These are phyloP conservation scores for Daedaleopsis sinensis DNA, from an alignment of 768 basidiomycete genomes.

Conservation along the genomic window DNA sequence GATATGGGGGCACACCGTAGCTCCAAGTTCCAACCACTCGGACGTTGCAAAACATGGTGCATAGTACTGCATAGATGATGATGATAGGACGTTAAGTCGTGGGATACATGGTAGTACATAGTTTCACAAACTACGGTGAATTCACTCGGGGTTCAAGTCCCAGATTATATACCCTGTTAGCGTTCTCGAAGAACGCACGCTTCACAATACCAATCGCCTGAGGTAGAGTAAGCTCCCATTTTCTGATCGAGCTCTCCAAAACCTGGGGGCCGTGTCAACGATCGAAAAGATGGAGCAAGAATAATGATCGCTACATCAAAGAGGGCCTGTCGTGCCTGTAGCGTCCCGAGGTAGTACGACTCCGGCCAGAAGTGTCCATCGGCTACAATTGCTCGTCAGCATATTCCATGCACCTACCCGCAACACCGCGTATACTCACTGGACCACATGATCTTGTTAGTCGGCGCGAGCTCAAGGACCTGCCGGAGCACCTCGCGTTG, in stretches of 20 bases:
- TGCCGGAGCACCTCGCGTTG: slow-evolving; percentile 63
- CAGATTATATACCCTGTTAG: slow-evolving; percentile 65
- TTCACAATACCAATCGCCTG: slow-evolving; percentile 58
- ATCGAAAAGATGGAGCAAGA: not conserved
- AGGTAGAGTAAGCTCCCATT: slow-evolving; percentile 53
- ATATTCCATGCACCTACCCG: not conserved
- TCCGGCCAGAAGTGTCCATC: slow-evolving; percentile 82
- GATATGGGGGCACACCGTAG: not conserved
- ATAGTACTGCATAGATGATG: no score
- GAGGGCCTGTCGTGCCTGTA: slow-evolving; percentile 66
- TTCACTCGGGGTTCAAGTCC: slow-evolving; percentile 39
- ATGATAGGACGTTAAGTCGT: no score
- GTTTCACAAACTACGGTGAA: not conserved
- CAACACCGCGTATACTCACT: slow-evolving; percentile 49
- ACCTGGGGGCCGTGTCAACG: slow-evolving; percentile 44
- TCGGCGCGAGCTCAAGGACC: slow-evolving; percentile 71
- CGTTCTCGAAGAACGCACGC: slow-evolving; percentile 65
- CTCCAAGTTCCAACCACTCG: not conserved
- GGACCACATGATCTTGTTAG: slow-evolving; percentile 82
- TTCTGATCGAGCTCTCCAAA: slow-evolving; percentile 50
- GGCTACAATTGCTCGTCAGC: slow-evolving; percentile 33
- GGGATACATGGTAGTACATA: no score
- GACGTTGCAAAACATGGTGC: no score
- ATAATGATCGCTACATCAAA: slow-evolving; percentile 47
- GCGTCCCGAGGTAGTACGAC: slow-evolving; percentile 65